These are phyloP conservation scores for Vicia sativa DNA, from an alignment of 306 rosid genomes.

Conservation along the genomic window DNA sequence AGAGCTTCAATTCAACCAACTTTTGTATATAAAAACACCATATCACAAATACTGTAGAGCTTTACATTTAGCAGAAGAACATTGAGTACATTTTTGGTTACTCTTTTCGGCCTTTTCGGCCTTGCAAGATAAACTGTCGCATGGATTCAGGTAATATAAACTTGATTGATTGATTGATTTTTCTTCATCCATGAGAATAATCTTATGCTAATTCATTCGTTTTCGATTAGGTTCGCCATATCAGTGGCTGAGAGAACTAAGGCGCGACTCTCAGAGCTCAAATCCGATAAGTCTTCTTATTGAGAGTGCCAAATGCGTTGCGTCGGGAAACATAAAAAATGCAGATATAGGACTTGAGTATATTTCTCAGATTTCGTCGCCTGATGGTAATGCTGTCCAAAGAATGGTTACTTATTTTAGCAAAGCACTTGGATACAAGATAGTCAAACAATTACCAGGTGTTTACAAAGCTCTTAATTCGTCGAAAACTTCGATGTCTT, in stretches of 20 bases:
- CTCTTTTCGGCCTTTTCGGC: constrained; percentile 20
- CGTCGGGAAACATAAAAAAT: constrained; percentile 68
- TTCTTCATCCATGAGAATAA: constrained; percentile 10
- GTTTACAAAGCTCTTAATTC: constrained; percentile 66
- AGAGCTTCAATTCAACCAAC: neutral
- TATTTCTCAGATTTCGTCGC: constrained; percentile 69
- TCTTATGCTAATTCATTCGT: constrained; percentile 36
- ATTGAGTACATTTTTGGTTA: constrained; percentile 28
- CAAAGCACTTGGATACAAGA: constrained; percentile 72
- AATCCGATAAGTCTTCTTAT: constrained; percentile 60
- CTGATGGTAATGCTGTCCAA: constrained; percentile 73
- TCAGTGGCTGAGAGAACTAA: constrained; percentile 58
- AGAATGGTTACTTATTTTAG: constrained; percentile 75
- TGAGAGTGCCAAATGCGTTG: constrained; percentile 71
- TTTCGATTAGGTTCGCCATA: constrained; percentile 63
- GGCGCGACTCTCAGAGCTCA: constrained; percentile 58
- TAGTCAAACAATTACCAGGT: constrained; percentile 70
- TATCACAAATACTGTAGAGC: constrained; percentile 30
- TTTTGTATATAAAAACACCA: constrained; percentile 34
- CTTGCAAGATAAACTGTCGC: constrained; percentile 5
- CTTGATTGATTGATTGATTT: neutral
- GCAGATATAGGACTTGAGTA: constrained; percentile 72
- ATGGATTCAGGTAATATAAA: constrained; percentile 45
- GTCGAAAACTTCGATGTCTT: constrained; percentile 38
- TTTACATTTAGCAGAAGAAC: constrained; percentile 28